These are phyloP conservation scores for Xerocomus spinulosus DNA, from an alignment of 768 basidiomycete species.

Conservation along the genomic window DNA sequence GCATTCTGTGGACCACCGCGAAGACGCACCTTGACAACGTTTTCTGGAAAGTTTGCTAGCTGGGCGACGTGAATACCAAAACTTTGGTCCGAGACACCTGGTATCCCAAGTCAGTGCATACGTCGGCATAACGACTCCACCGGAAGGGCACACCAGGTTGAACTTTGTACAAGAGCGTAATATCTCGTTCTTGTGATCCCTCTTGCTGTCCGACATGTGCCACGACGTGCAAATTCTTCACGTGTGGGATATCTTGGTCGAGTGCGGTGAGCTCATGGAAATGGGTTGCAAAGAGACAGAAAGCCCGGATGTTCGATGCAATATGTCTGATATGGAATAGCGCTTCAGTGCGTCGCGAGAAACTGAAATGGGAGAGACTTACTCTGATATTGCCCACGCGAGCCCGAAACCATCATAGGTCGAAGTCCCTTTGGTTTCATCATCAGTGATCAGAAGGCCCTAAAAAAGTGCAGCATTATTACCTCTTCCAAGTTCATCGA, in stretches of 20 bases:
- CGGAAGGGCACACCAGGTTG: conserved; percentile 57
- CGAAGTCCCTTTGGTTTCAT: conserved; percentile 62
- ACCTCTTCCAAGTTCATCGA: conserved; percentile 95
- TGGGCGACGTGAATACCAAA: conserved; percentile 98
- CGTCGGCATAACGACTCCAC: background rate
- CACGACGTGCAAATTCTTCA: conserved; percentile 93
- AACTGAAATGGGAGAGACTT: conserved; percentile 18
- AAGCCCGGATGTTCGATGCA: conserved; percentile 85
- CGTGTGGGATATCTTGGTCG: conserved; percentile 78
- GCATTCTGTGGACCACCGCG: background rate
- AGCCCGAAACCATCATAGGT: conserved; percentile 91
- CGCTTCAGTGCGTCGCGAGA: background rate
- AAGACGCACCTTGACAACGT: conserved; percentile 71
- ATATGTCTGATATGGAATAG: conserved; percentile 60
- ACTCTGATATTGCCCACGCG: conserved; percentile 99
- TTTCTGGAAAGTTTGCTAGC: conserved; percentile 96
- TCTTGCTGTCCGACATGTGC: conserved; percentile 72
- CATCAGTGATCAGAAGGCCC: conserved; percentile 1
- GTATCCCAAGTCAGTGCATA: background rate
- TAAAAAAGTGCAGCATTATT: conserved; percentile 2
- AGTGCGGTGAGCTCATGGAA: conserved; percentile 96
- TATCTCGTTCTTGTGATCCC: conserved; percentile 58
- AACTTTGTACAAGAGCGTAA: conserved; percentile 72
- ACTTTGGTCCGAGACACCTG: conserved; percentile 92
- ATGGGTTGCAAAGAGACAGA: conserved; percentile 96